These are phyloP conservation scores for Protomyces macrosporus DNA, from an alignment of 1,139 yeast genomes.

Conservation along the genomic window DNA sequence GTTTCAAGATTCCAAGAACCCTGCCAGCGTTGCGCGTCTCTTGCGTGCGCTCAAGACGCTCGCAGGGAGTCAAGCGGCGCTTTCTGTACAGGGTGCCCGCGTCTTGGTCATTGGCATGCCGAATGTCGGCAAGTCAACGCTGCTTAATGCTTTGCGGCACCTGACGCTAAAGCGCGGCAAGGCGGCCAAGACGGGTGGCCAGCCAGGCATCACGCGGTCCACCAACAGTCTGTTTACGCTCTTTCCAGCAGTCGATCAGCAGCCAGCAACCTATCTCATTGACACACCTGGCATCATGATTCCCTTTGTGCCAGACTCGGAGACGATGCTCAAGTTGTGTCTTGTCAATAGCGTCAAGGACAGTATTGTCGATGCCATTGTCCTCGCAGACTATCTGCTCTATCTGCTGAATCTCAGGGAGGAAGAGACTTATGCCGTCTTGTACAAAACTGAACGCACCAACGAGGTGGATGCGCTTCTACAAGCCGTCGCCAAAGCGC, in stretches of 20 bases:
- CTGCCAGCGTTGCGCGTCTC: neutral
- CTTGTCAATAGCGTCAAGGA: slow-evolving; percentile 74
- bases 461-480: slow-evolving; percentile 65
- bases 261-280: slow-evolving; percentile 65
- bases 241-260: slow-evolving; percentile 37
- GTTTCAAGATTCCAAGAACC: slow-evolving; percentile 5
- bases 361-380: slow-evolving; percentile 68
- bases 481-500: slow-evolving; percentile 47
- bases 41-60: slow-evolving; percentile 3
- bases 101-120: slow-evolving; percentile 90
- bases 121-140: slow-evolving; percentile 93
- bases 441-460: slow-evolving; percentile 57
- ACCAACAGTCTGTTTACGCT: slow-evolving; percentile 74
- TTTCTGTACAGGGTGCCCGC: slow-evolving; percentile 64
- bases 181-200: slow-evolving; percentile 81
- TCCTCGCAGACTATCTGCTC: slow-evolving; percentile 79
- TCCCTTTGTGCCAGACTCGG: slow-evolving; percentile 60
- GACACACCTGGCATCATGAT: slow-evolving; percentile 73
- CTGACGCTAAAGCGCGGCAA: slow-evolving; percentile 49
- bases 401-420: slow-evolving; percentile 55
- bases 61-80: neutral
- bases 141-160: slow-evolving; percentile 67
- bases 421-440: slow-evolving; percentile 40
- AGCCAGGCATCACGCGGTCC: slow-evolving; percentile 83
- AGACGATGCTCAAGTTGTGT: slow-evolving; percentile 70